Percentiles rank a stretch among this genome's conserved stretches.
These are phyloP conservation scores for Penicillium tannophilum DNA, from an alignment of 495 filamentous ascomycete genomes.

Conservation along the genomic window DNA sequence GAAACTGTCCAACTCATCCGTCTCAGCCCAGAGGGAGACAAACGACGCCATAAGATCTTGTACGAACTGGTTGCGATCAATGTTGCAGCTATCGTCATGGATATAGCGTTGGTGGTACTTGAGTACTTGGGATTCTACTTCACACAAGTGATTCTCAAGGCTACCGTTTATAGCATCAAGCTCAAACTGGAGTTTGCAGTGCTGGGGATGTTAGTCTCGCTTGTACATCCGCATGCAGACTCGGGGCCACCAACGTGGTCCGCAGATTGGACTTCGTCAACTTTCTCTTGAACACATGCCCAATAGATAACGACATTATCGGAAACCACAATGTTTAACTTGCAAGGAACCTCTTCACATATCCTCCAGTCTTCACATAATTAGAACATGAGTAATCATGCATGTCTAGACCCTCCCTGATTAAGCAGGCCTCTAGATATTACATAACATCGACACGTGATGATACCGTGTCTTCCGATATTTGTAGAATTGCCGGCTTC, in stretches of 20 bases:
- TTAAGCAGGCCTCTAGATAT: not conserved
- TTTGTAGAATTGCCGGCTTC: slow-evolving; percentile 1
- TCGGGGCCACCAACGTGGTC: not conserved
- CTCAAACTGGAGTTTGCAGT: slow-evolving; percentile 60
- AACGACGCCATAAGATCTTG: slow-evolving; percentile 37
- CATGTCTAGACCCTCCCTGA: not conserved
- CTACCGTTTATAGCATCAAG: slow-evolving; percentile 54
- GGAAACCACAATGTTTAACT: not conserved
- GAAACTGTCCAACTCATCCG: slow-evolving; percentile 41
- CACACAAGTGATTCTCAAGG: slow-evolving; percentile 51
- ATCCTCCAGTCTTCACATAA: not conserved
- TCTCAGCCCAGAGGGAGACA: slow-evolving; percentile 27
- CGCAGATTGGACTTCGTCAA: slow-evolving; percentile 13
- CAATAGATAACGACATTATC: not conserved
- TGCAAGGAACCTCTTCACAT: not conserved
- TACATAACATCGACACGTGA: not conserved
- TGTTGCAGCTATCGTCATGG: slow-evolving; percentile 42
- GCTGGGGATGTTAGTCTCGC: slow-evolving; percentile 32
- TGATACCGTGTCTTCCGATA: slow-evolving; percentile 1
- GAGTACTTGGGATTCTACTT: slow-evolving; percentile 50
- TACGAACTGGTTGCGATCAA: slow-evolving; percentile 50
- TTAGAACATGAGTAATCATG: not conserved
- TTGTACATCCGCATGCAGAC: slow-evolving; percentile 29
- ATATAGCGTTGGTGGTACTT: slow-evolving; percentile 46
- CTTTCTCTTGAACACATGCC: not conserved